A percentile compares a stretch with the other conserved stretches of the same genome.
These are phyloP conservation scores for Scheffersomyces stipitis DNA, from an alignment of 805 yeast species.

Conservation along the genomic window DNA sequence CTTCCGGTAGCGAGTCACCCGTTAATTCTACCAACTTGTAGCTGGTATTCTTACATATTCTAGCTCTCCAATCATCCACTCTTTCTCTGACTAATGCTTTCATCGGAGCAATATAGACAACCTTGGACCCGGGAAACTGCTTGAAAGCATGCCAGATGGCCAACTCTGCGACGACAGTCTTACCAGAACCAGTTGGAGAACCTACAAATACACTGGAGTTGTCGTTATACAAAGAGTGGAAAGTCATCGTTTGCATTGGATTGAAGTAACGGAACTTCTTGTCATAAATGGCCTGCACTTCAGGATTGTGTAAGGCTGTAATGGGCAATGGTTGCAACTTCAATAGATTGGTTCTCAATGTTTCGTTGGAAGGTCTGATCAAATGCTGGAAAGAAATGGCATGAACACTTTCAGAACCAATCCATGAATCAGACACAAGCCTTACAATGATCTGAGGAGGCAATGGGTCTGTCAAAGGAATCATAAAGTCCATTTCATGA, in stretches of 20 bases:
- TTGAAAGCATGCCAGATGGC: conserved; percentile 97
- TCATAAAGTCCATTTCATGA: conserved; percentile 87
- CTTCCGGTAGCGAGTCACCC: conserved; percentile 79
- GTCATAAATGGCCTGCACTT: conserved; percentile 67
- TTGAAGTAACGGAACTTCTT: conserved; percentile 80
- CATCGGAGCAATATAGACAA: conserved; percentile 88
- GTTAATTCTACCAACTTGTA: conserved; percentile 71
- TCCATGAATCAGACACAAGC: conserved; percentile 82
- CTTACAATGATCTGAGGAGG: conserved; percentile 86
- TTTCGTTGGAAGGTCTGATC: conserved; percentile 84
- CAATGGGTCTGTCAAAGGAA: conserved; percentile 84
- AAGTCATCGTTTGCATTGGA: conserved; percentile 98
- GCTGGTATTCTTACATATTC: conserved; percentile 48
- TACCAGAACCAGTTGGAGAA: conserved; percentile 96
- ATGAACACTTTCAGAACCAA: conserved; percentile 76
- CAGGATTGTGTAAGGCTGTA: conserved; percentile 68
- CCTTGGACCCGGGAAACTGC: conserved; percentile 74
- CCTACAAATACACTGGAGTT: conserved; percentile 86
- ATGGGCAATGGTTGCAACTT: conserved; percentile 84
- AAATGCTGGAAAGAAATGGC: conserved; percentile 87
- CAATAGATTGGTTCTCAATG: conserved; percentile 77
- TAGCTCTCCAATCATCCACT: conserved; percentile 73
- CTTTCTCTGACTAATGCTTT: conserved; percentile 82
- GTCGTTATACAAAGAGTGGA: conserved; percentile 81
- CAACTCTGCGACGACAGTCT: conserved; percentile 93